Conservation (phyloP, 2,329 filamentous ascomycete genomes). For the Ascochyta fabae region DNA sequence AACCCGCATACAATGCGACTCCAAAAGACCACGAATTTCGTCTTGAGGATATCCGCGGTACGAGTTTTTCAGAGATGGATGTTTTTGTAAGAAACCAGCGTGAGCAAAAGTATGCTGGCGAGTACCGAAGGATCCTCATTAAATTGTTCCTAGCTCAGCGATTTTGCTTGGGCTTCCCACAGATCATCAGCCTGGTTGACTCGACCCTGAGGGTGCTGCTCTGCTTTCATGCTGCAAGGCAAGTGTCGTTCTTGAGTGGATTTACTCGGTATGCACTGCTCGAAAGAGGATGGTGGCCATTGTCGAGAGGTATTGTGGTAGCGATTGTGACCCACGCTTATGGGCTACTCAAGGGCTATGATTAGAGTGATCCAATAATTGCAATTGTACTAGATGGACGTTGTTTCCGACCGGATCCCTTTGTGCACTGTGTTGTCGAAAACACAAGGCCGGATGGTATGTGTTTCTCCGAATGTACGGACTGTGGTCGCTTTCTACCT, state of each 20-base stretch:
- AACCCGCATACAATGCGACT: conserved; percentile 45
- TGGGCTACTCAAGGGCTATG: conserved; percentile 37
- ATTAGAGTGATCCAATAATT: not conserved
- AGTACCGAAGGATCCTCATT: conserved; percentile 48
- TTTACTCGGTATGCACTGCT: not conserved
- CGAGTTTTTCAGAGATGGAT: conserved; percentile 51
- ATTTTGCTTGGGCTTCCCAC: conserved; percentile 47
- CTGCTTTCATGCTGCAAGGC: conserved; percentile 39
- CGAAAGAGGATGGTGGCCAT: conserved; percentile 9
- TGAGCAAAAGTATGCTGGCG: conserved; percentile 22
- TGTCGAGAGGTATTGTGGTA: conserved; percentile 2
- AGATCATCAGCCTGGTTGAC: conserved; percentile 70
- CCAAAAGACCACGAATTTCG: conserved; percentile 20
- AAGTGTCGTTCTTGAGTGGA: not conserved
- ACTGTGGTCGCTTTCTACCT: not conserved
- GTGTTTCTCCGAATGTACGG: not conserved
- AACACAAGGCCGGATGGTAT: not conserved
- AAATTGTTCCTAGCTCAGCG: conserved; percentile 54
- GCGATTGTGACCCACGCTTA: conserved; percentile 34
- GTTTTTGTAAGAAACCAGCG: conserved; percentile 38
- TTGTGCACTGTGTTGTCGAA: not conserved
- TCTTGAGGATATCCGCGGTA: conserved; percentile 47
- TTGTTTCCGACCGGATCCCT: too few species aligned
- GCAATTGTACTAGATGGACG: too few species aligned
- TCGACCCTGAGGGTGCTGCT: conserved; percentile 70